phyloP scores from a whole-genome alignment of 306 rosid species.

The Gastrolobium villosum region DNA sequence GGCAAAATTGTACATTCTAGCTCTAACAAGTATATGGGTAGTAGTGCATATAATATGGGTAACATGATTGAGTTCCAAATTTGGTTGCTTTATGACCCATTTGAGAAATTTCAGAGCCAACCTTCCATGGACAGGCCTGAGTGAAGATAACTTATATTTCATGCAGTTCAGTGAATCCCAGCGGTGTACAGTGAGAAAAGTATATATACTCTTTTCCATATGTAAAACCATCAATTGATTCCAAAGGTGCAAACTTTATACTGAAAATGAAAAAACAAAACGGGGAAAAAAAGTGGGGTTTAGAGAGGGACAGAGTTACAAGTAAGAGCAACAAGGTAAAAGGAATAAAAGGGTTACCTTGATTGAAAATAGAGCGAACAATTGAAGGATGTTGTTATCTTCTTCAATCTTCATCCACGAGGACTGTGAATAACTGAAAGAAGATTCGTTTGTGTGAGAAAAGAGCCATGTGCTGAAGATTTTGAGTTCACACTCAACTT shows the following conservation, averaged over 20 bases:
- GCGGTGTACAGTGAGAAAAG: slow-evolving; percentile 74
- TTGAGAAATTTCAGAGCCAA: slow-evolving; percentile 77
- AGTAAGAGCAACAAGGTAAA: background rate
- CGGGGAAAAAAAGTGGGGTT: slow-evolving; percentile 1
- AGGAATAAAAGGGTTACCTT: slow-evolving; percentile 5
- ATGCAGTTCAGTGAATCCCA: slow-evolving; percentile 85
- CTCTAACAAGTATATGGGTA: slow-evolving; percentile 77
- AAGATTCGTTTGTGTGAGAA: background rate
- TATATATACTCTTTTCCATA: slow-evolving; percentile 79
- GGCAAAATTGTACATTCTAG: slow-evolving; percentile 76
- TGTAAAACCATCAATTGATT: slow-evolving; percentile 44
- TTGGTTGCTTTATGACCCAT: slow-evolving; percentile 73
- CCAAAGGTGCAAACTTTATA: slow-evolving; percentile 28
- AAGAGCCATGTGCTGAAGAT: background rate
- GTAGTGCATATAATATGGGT: slow-evolving; percentile 70
- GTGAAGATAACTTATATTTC: slow-evolving; percentile 72
- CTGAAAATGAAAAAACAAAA: slow-evolving; percentile 41
- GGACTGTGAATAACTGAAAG: background rate
- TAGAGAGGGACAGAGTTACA: background rate
- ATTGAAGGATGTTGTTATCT: background rate
- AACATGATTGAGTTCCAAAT: slow-evolving; percentile 69
- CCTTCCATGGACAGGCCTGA: slow-evolving; percentile 86
- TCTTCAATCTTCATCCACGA: background rate
- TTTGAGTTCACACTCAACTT: too few relatives aligned
- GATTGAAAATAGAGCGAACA: background rate